Evolutionary conservation across 2,329 filamentous ascomycete genomes (phyloP), one percentile per base, ranked within the genome.

Genomic region (Epichloe amarillans): DNA sequence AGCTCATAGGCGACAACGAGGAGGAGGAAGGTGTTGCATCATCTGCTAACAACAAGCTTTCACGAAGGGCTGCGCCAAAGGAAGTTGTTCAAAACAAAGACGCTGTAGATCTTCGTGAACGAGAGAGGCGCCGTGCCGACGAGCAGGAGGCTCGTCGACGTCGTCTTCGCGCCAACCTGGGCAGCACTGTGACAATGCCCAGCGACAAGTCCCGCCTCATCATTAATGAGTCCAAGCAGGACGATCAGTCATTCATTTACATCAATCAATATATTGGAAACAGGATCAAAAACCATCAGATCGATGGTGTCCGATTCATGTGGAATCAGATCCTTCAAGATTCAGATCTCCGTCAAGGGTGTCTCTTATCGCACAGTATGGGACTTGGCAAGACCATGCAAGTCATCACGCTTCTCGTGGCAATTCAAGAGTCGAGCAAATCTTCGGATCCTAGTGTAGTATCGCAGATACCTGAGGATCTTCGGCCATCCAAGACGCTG

Each of bases 301-400:
- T 94, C 45, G 73, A 80, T 1, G 90, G 90, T 1, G 80, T 95
- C 19, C 82, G 83, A 11, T 95, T 95, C 65, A 78, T 96, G 72
- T 96, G 90, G 88, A 82, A 88, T 57, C 84, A 91, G 55, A 71
- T 95, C 43, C 78, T 91, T 5, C 73, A 76, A 35, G 76, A 82
- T 50, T 63, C 70, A 2, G 69, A 73, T 4, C 69, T 71, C 5
- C 73, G 75, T 17, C 82, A 89, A 64, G 89, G 89, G 2, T 94
- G 87, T 61, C 73, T 95, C 12, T 72, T 95, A 19, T 86, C 89
- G 5, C 89, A 95, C 63, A 88, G 86, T 0, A 95, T 95, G 89
- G 90, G 90, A 1, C 69, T 95, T 2, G 89, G 89, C 15, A 96
- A 95, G 69, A 94, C 89, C 0, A 88, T 95, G 83, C 89, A 95